Conservation (phyloP, 352 stramenopile species). For the Plasmopara viticola region DNA sequence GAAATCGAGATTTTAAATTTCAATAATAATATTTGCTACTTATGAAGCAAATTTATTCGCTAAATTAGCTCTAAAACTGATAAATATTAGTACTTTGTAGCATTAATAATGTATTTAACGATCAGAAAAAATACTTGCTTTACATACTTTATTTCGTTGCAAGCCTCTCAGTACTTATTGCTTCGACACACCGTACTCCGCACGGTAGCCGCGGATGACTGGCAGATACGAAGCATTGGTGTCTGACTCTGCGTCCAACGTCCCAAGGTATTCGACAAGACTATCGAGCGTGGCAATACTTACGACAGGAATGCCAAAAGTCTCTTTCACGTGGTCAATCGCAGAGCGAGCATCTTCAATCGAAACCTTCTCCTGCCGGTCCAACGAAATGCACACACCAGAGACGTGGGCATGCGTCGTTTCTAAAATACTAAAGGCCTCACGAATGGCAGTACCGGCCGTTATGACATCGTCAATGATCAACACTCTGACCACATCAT, state of each 20-base stretch:
- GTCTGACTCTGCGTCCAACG: slow-evolving; percentile 31
- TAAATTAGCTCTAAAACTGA: too few species aligned
- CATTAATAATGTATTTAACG: too few species aligned
- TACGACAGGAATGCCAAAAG: slow-evolving; percentile 88
- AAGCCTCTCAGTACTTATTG: slow-evolving; percentile 6
- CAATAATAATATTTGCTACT: too few species aligned
- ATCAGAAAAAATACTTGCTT: too few species aligned
- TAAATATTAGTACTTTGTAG: too few species aligned
- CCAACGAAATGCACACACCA: slow-evolving; percentile 95
- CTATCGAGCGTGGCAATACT: slow-evolving; percentile 93
- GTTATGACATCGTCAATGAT: slow-evolving; percentile 99
- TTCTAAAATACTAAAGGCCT: slow-evolving; percentile 90
- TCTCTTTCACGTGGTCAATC: slow-evolving; percentile 89
- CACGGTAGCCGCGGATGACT: slow-evolving; percentile 69
- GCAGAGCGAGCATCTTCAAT: slow-evolving; percentile 89
- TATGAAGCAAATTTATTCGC: too few species aligned
- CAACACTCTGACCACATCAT: slow-evolving; percentile 71
- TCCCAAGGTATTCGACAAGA: slow-evolving; percentile 88
- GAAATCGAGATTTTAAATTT: too few species aligned
- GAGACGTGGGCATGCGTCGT: slow-evolving; percentile 89
- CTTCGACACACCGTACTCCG: slow-evolving; percentile 65
- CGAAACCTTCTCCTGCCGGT: slow-evolving; percentile 96
- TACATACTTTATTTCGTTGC: too few species aligned
- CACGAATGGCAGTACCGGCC: slow-evolving; percentile 96
- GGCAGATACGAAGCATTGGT: slow-evolving; percentile 55